A percentile compares a stretch with the other conserved stretches of the same genome.
phyloP scores from a whole-genome alignment of 192 early-diverging fungal species.

The Coemansia sp. region DNA sequence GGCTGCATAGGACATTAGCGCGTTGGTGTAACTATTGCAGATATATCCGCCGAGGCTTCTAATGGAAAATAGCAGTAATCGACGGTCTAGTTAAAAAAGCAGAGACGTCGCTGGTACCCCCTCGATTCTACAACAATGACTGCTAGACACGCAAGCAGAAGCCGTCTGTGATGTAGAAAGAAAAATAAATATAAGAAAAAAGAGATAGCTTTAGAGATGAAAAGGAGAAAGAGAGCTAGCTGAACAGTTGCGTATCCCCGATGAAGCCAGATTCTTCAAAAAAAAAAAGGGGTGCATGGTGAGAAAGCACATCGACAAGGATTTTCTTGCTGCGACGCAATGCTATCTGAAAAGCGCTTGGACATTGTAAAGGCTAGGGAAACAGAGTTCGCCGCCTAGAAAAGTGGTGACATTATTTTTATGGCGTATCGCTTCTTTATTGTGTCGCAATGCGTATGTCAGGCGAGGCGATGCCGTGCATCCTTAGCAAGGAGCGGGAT shows the following conservation, averaged over 20 bases:
- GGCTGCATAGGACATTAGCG: slow-evolving; percentile 12
- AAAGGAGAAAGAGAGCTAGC: background rate
- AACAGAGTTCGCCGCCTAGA: slow-evolving; percentile 1
- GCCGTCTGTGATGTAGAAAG: background rate
- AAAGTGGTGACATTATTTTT: background rate
- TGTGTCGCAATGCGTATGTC: background rate
- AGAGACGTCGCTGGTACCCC: background rate
- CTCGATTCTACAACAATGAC: background rate
- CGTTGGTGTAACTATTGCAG: background rate
- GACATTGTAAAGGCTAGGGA: slow-evolving; percentile 4
- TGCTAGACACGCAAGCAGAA: background rate
- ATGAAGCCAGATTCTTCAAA: background rate
- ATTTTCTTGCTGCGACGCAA: slow-evolving; percentile 2
- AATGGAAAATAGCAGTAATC: slow-evolving; percentile 4
- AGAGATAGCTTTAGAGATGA: background rate
- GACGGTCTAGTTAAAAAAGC: background rate
- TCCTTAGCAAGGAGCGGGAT: background rate
- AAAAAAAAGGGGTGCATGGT: background rate
- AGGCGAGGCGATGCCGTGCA: slow-evolving; percentile 2
- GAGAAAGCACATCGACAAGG: background rate
- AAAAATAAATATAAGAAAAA: background rate
- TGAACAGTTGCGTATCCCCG: background rate
- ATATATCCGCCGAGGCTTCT: background rate
- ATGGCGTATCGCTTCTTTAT: background rate
- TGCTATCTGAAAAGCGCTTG: background rate